These are phyloP conservation scores for Cryphonectria parasitica DNA, from an alignment of 2,329 filamentous ascomycete species.

Conservation along the genomic window DNA sequence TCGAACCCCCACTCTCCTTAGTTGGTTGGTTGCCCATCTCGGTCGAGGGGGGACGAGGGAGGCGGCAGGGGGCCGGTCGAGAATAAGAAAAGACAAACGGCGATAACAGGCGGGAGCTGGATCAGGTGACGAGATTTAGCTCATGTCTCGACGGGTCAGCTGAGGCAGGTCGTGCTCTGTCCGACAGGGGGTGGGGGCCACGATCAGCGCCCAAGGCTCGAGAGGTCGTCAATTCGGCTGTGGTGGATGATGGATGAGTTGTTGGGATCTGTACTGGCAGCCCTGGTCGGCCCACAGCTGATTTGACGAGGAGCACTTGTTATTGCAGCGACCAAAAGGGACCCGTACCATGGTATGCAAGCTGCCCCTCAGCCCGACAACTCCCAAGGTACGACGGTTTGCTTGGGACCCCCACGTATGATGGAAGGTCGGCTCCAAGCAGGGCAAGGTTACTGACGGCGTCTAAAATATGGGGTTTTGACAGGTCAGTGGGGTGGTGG, in stretches of 20 bases:
- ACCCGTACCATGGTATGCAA: constrained; percentile 4
- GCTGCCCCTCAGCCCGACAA: constrained; percentile 5
- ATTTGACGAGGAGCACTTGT: background rate
- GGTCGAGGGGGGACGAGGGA: constrained; percentile 31
- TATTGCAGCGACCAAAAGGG: background rate
- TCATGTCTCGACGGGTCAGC: constrained; percentile 22
- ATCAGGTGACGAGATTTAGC: constrained; percentile 20
- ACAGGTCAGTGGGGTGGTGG: background rate
- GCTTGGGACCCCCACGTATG: background rate
- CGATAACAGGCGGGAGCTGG: constrained; percentile 12
- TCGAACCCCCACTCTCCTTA: constrained; percentile 36
- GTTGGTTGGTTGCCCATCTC: constrained; percentile 52
- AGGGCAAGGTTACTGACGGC: background rate
- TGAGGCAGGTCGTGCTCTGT: constrained; percentile 15
- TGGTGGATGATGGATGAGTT: background rate
- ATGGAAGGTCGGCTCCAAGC: background rate
- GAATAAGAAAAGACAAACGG: constrained; percentile 12
- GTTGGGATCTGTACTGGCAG: background rate
- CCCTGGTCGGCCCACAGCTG: background rate
- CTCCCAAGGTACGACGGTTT: background rate
- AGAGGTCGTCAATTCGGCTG: background rate
- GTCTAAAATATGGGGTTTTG: background rate
- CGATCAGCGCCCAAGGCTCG: constrained; percentile 7
- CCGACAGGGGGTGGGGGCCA: background rate
- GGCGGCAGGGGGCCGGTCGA: constrained; percentile 1